Evolutionary conservation across 768 basidiomycete genomes (phyloP).

Genomic region (Gloeopeniophorella convolvens): DNA sequence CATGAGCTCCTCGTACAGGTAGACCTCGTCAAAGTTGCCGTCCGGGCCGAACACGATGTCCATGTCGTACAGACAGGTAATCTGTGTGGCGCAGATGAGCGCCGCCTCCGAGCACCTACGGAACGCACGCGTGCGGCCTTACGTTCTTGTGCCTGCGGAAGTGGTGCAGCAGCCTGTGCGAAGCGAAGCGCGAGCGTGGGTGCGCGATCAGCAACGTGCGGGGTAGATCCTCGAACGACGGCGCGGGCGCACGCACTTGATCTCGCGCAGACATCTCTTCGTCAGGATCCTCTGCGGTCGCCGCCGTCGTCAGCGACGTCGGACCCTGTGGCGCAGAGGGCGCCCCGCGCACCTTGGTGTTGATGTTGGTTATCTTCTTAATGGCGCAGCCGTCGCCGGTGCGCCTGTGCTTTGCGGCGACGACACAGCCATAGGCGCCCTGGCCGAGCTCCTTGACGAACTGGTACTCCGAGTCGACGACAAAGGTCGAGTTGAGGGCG

Average conservation of each 20-base stretch:
- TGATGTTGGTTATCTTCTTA: constrained; percentile 95
- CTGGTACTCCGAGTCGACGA: constrained; percentile 84
- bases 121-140: constrained; percentile 16
- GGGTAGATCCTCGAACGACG: not conserved
- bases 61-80: constrained; percentile 97
- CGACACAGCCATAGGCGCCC: constrained; percentile 91
- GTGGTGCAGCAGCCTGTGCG: constrained; percentile 78
- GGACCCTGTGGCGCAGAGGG: not conserved
- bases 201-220: not conserved
- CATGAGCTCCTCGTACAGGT: constrained; percentile 97
- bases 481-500: constrained; percentile 78
- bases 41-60: constrained; percentile 91
- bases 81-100: constrained; percentile 44
- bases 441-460: constrained; percentile 97
- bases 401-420: constrained; percentile 74
- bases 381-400: constrained; percentile 89
- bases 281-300: constrained; percentile 76
- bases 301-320: not conserved
- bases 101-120: too few species aligned
- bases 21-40: constrained; percentile 95
- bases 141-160: constrained; percentile 99
- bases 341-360: constrained; percentile 58
- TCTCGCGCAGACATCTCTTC: constrained; percentile 93
- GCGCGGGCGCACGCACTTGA: constrained; percentile 63
- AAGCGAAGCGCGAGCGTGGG: not conserved